These are phyloP conservation scores for Beauveria australis DNA, from an alignment of 2,329 filamentous ascomycete species.

Conservation along the genomic window DNA sequence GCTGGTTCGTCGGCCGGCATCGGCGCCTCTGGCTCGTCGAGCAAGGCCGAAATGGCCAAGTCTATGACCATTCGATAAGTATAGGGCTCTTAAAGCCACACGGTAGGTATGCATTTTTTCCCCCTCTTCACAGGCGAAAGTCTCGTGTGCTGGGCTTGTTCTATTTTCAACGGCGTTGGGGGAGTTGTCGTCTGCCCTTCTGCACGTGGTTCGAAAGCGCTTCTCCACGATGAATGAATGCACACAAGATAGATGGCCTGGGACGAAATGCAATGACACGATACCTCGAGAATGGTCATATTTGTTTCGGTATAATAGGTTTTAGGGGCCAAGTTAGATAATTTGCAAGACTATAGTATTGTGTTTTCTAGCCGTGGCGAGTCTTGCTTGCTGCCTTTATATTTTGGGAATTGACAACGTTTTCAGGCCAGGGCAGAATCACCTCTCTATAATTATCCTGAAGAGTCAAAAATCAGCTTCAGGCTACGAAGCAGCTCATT, in stretches of 20 bases:
- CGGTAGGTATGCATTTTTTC: slow-evolving; percentile 39
- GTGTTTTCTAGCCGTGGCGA: background rate
- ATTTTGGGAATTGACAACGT: too few relatives aligned
- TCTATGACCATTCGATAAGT: slow-evolving; percentile 85
- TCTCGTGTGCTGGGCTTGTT: slow-evolving; percentile 31
- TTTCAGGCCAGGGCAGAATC: too few relatives aligned
- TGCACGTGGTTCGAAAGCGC: slow-evolving; percentile 43
- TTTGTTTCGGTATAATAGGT: slow-evolving; percentile 9
- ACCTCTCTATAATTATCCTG: too few relatives aligned
- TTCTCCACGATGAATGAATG: slow-evolving; percentile 32
- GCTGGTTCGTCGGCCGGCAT: slow-evolving; percentile 60
- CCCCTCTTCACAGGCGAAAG: slow-evolving; percentile 29
- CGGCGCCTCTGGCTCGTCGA: slow-evolving; percentile 57
- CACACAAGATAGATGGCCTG: slow-evolving; percentile 19
- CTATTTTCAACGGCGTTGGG: slow-evolving; percentile 43
- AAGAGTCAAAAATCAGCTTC: too few relatives aligned
- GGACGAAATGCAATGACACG: slow-evolving; percentile 15
- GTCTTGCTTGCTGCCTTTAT: background rate
- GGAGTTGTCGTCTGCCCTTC: slow-evolving; percentile 31
- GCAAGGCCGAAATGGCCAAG: slow-evolving; percentile 82
- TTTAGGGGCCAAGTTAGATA: slow-evolving; percentile 9
- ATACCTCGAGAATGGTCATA: slow-evolving; percentile 6
- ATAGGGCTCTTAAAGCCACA: slow-evolving; percentile 19
- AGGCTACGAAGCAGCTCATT: too few relatives aligned
- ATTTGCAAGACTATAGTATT: slow-evolving; percentile 7